These are phyloP conservation scores for Malbranchea cinnamomea DNA, from an alignment of 2,329 filamentous ascomycete genomes.

Conservation along the genomic window DNA sequence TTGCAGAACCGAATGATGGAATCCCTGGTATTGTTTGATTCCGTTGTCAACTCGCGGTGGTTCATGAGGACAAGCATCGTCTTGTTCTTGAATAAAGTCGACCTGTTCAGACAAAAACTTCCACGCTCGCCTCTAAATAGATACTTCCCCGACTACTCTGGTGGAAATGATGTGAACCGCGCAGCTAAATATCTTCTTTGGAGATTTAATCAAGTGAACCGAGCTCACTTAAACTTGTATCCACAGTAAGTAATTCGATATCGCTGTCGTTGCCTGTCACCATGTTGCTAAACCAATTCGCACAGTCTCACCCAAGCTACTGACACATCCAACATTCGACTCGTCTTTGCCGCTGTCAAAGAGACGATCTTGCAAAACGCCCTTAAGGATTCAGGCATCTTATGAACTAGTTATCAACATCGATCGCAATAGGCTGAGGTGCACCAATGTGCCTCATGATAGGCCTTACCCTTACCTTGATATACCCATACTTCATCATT, in stretches of 20 bases:
- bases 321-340: slow-evolving; percentile 92
- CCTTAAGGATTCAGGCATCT: slow-evolving; percentile 91
- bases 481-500: no score
- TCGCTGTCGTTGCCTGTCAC: not conserved
- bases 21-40: slow-evolving; percentile 88
- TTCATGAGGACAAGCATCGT: slow-evolving; percentile 99
- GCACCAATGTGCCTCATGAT: no score
- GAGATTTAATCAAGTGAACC: slow-evolving; percentile 97
- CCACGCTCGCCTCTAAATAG: slow-evolving; percentile 76
- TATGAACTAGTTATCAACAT: slow-evolving; percentile 38
- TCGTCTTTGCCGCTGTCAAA: slow-evolving; percentile 96
- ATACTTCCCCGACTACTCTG: slow-evolving; percentile 96
- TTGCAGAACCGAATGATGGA: slow-evolving; percentile 99
- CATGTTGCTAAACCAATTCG: not conserved
- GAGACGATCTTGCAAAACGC: slow-evolving; percentile 98
- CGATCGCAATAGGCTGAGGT: no score
- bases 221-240: slow-evolving; percentile 89
- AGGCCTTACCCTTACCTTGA: no score
- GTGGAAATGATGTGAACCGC: slow-evolving; percentile 93
- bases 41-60: slow-evolving; percentile 96
- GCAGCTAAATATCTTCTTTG: slow-evolving; percentile 95
- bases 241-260: slow-evolving; percentile 59
- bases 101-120: slow-evolving; percentile 93
- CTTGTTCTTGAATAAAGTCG: slow-evolving; percentile 96
- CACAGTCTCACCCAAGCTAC: slow-evolving; percentile 89